A percentile compares a stretch with the other conserved stretches of the same genome.
phyloP scores from a whole-genome alignment of 495 filamentous ascomycete species.

The Hyaloscypha hepaticicola region DNA sequence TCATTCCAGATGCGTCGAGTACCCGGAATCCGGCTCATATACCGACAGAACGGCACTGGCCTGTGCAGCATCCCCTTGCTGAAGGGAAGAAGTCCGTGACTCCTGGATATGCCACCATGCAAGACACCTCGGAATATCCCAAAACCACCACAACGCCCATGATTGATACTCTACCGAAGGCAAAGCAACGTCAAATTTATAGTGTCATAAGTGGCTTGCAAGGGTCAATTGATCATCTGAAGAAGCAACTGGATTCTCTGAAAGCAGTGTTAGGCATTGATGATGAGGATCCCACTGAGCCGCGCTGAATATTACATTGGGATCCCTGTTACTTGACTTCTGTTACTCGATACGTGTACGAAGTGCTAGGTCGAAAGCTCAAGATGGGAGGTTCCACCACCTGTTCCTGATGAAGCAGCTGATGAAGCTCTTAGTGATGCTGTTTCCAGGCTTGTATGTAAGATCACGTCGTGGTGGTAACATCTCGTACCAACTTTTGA shows the following conservation, averaged over 20 bases:
- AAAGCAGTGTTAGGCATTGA: constrained; percentile 24
- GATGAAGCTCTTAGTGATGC: neutral
- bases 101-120: neutral
- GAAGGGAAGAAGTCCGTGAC: neutral
- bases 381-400: neutral
- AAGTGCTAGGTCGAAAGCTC: neutral
- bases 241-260: constrained; percentile 23
- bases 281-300: neutral
- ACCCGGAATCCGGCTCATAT: neutral
- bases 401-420: neutral
- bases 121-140: neutral
- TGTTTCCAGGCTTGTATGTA: neutral
- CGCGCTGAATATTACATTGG: neutral
- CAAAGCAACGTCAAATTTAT: constrained; percentile 27
- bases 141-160: neutral
- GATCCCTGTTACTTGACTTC: neutral
- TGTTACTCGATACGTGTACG: neutral
- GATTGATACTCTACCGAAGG: constrained; percentile 25
- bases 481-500: neutral
- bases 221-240: constrained; percentile 25
- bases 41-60: neutral
- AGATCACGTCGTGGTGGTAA: neutral
- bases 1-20: neutral
- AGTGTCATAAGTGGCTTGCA: constrained; percentile 24
- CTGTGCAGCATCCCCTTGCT: neutral